Base-by-base conservation (phyloP, 805 yeast species). In the Candida orba region DNA sequence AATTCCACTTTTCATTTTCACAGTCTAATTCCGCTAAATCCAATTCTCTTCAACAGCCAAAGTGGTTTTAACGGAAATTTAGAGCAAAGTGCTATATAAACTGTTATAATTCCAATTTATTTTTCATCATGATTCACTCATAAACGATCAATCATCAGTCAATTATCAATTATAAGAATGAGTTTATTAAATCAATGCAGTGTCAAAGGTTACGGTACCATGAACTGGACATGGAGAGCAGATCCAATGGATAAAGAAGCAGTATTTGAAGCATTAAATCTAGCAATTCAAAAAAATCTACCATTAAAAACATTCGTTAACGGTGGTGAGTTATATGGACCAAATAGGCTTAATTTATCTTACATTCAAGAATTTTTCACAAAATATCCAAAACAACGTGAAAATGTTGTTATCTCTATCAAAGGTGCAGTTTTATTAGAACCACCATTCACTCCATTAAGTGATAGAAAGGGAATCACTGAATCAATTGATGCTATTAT, bases 271-370 rank as follows among this genome's bases (percentile, higher is more conserved):
- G 64, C 76, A 3, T 66, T 88, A 58, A 70, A 76, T 44, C 64
- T 68, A 31, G 81, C 83, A 24, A 59, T 77, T 27, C 67, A 69
- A 25, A 33, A 54, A 8, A 57, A 63, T 34, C 43, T 54, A 48
- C 69, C 62, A 54, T 60, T 47, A 69, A 79, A 48, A 67, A 76
- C 62, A 10, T 72, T 82, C 46, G 65, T 84, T 62, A 86, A 86
- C 56, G 79, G 78, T 24, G 93, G 93, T 46, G 93, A 81, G 54
- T 85, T 87, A 57, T 87, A 88, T 54, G 95, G 95, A 14, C 63
- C 66, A 4, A 58, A 68, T 29, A 65, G 54, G 38, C 62, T 65
- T 47, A 85, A 84, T 56, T 65, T 88, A 66, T 63, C 72, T 52
- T 69, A 76, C 44, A 59, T 85, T 34, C 66, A 72, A 38, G 73